Conservation (phyloP, 257 asterid genomes). For the Lithospermum erythrorhizon region DNA sequence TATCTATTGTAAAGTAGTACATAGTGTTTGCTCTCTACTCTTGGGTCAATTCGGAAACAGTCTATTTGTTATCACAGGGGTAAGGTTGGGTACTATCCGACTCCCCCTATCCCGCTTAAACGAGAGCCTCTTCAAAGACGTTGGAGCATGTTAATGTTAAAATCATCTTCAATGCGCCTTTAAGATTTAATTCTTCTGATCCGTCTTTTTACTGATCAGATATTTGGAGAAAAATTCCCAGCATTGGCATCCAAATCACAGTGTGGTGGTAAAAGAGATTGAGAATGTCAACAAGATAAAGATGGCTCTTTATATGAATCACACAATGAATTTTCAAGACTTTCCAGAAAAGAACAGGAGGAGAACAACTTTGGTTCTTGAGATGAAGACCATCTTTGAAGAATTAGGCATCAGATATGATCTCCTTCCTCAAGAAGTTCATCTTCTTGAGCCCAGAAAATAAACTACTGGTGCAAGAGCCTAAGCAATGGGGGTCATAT, state of each 20-base stretch:
- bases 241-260: slow-evolving; percentile 85
- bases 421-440: slow-evolving; percentile 74
- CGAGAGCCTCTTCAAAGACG: too few species aligned
- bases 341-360: slow-evolving; percentile 48
- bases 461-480: slow-evolving; percentile 15
- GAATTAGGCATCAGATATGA: slow-evolving; percentile 59
- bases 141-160: too few species aligned
- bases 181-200: too few species aligned
- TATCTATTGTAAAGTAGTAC: too few species aligned
- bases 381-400: slow-evolving; percentile 66
- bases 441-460: slow-evolving; percentile 30
- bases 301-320: slow-evolving; percentile 57
- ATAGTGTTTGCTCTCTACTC: too few species aligned
- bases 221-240: slow-evolving; percentile 55
- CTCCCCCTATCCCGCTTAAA: too few species aligned
- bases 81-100: too few species aligned
- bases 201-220: slow-evolving; percentile 11
- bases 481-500: slow-evolving; percentile 12
- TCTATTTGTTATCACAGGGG: too few species aligned
- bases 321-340: slow-evolving; percentile 81
- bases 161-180: too few species aligned
- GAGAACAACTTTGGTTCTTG: slow-evolving; percentile 51
- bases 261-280: slow-evolving; percentile 73
- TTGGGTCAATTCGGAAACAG: too few species aligned
- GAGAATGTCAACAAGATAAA: slow-evolving; percentile 79